These are phyloP conservation scores for Phytophthora sojae DNA, from an alignment of 352 stramenopile species.

Conservation along the genomic window DNA sequence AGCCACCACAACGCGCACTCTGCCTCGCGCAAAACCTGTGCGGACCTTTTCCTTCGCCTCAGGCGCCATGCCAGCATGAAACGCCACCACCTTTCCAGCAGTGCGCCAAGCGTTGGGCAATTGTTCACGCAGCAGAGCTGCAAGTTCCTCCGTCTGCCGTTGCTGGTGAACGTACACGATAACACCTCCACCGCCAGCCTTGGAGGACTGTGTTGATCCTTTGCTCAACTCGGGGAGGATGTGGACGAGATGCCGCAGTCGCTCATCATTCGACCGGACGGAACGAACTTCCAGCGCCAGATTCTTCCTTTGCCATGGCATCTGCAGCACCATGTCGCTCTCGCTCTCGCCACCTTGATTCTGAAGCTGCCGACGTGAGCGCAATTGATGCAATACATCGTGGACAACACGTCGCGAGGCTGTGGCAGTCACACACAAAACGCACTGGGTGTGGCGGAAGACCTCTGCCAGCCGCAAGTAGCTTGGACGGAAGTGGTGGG, in stretches of 20 bases:
- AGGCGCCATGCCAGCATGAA: conserved; percentile 94
- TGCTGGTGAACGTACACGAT: conserved; percentile 91
- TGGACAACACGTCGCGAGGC: conserved; percentile 80
- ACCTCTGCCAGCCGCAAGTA: conserved; percentile 70
- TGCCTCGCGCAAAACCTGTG: conserved; percentile 88
- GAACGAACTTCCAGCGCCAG: conserved; percentile 63
- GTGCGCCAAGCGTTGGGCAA: conserved; percentile 44
- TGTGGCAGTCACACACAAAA: conserved; percentile 95
- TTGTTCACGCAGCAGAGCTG: conserved; percentile 67
- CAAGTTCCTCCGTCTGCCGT: conserved; percentile 75
- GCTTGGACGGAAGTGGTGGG: conserved; percentile 94
- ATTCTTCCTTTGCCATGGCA: conserved; percentile 82
- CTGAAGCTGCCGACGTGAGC: conserved; percentile 28
- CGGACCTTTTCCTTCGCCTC: conserved; percentile 84
- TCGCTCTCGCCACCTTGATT: conserved; percentile 24
- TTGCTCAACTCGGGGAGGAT: conserved; percentile 38
- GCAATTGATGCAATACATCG: conserved; percentile 75
- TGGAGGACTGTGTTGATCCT: conserved; percentile 31
- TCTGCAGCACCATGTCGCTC: conserved; percentile 64
- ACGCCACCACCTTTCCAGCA: conserved; percentile 70
- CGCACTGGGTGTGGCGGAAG: conserved; percentile 67
- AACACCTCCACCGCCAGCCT: conserved; percentile 39
- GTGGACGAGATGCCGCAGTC: conserved; percentile 45
- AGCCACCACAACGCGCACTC: conserved; percentile 93
- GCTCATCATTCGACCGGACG: conserved; percentile 67